Evolutionary conservation across 257 asterid species (phyloP).

Genomic region (Solanum virginianum): DNA sequence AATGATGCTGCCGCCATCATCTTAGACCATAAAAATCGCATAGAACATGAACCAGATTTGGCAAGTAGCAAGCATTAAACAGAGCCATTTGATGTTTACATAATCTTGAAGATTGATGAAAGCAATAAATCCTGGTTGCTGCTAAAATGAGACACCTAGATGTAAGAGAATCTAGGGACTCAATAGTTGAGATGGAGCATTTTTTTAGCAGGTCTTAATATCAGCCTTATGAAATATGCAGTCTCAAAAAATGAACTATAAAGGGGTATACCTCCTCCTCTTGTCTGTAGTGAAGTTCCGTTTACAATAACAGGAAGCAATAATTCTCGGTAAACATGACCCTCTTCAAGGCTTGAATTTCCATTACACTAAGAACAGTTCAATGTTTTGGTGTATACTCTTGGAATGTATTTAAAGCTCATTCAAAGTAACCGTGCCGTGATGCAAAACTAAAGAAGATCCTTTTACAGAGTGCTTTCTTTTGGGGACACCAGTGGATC

Average conservation of each 20-base stretch:
- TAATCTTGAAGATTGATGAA: neutral
- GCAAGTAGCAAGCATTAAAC: neutral
- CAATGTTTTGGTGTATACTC: neutral
- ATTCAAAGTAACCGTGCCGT: neutral
- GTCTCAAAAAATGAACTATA: neutral
- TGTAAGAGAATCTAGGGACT: neutral
- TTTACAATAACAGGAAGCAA: neutral
- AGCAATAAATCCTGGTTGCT: neutral
- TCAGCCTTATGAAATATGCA: neutral
- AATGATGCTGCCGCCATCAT: neutral
- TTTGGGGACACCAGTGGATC: neutral
- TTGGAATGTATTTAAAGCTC: neutral
- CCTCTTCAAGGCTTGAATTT: neutral
- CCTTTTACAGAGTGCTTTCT: neutral
- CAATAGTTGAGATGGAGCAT: neutral
- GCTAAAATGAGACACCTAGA: neutral
- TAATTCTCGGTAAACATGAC: neutral
- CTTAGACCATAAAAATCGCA: neutral
- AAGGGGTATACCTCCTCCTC: neutral
- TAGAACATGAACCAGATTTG: neutral
- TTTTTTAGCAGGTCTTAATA: neutral
- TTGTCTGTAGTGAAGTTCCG: neutral
- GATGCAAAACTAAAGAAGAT: neutral
- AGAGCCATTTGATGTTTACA: neutral
- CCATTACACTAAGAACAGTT: neutral